Evolutionary conservation across 2,329 filamentous ascomycete species (phyloP), one percentile per base, ranked within the genome.

Genomic region (Alternaria sp.): DNA sequence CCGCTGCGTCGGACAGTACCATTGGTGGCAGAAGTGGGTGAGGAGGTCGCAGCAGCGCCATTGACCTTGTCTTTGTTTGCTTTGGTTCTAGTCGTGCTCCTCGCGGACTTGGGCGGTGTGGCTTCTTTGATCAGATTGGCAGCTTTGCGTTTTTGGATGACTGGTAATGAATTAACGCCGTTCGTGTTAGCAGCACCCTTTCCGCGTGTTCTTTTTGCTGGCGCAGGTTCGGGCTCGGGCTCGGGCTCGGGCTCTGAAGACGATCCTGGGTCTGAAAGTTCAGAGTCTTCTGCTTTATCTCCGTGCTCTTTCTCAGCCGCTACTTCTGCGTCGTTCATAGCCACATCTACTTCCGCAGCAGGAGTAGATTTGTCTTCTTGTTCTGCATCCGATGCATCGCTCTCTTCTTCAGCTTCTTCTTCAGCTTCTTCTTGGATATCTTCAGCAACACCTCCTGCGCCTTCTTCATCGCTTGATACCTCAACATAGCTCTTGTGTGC

Each of bases 401-500:
- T 67, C 26, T 74, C 66, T 25, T 72, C 67, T 6, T 49, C 45
- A 20, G 15, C 28, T 55, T 66, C 68, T 6, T 66, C 69, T n/a
- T 63, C 66, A 37, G 37, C 37, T 8, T 67, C 66, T 20, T 66
- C 68, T 46, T 70, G 70, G 4, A 50, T 67, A 25, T 74, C 66
- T 37, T 72, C 65, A 25, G 72, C 79, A 21, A 69, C 72, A 26
- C 66, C 75, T 49, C 70, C 70, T 55, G 72, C 76, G 26, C 79
- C 82, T 26, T 82, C 80, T 25, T 83, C 82, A 46, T 80, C 81
- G 56, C 79, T 81, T 37, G 78, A 81, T 18, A 80, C 66, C 57
- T 85, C 84, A 4, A 79, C 76, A 61, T 86, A 86, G 68, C 79
- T 85, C 68, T 81, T 83, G 44, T 71, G 49, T 54, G 73, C 55